Base-by-base conservation (phyloP, 2,329 filamentous ascomycete species). In the Elsinoe perseae region DNA sequence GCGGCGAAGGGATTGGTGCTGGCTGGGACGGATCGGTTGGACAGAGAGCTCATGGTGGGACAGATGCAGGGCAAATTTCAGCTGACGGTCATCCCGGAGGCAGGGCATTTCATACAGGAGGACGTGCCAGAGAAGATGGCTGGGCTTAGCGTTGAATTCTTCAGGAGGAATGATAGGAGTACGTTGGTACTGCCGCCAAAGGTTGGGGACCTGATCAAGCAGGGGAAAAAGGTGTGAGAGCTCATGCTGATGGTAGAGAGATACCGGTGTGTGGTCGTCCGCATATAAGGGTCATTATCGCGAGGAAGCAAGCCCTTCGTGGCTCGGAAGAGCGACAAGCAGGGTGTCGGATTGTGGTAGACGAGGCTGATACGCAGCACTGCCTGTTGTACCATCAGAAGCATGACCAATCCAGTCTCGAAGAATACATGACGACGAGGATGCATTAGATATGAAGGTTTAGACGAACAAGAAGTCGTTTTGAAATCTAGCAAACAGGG, bases 41-140 rank as follows among this genome's bases (percentile, higher is more conserved):
- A 96, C 68, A 95, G 88, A 62, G 91, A 95, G 66, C 73, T 96
- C 65, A 95, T 89, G 70, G 95, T 96, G 69, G 91, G 91, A 14
- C 91, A 96, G 72, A 96, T 96, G 91, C 91, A 96, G 76, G 91
- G 91, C 4, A 97, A 97, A 77, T 98, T 97, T 68, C 90, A 95
- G 57, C 76, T 98, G 44, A 88, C 95, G 64, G 91, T 98, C 5
- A 87, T 97, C 64, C 91, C 93, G 0, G 89, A 95, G 68, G 90
- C 93, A 1, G 93, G 93, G 0, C 93, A 98, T 70, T 98, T 98
- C 66, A 83, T 98, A 56, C 93, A 98, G 62, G 93, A 98, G 70
- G 93, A 98, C 69, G 80, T 92, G 50, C 91, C 93, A 0, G 87
- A 90, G 66, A 95, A 92, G 75, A 95, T 87, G 42, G 93, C 93